A percentile compares a stretch with the other conserved stretches of the same genome.
Evolutionary conservation across 495 filamentous ascomycete species (phyloP).

Genomic region (Bacidia rubella): DNA sequence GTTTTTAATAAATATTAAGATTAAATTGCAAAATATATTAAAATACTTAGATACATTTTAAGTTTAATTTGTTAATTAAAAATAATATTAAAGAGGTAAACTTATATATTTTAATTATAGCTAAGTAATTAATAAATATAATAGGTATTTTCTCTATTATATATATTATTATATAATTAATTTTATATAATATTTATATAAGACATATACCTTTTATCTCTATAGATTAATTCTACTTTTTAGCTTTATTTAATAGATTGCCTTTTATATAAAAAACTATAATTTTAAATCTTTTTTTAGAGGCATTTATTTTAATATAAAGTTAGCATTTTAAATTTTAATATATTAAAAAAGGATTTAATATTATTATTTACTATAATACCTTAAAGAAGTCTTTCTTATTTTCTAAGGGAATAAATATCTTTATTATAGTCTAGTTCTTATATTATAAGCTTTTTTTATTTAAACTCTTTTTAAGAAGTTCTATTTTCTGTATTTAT

Average conservation of each 20-base stretch:
- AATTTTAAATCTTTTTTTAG: neutral
- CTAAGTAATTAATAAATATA: neutral
- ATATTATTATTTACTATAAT: neutral
- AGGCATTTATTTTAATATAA: neutral
- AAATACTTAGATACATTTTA: neutral
- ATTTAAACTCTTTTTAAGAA: neutral
- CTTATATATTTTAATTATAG: slow-evolving; percentile 3
- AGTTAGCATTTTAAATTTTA: neutral
- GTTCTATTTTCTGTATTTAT: neutral
- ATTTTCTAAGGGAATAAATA: neutral
- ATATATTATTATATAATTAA: neutral
- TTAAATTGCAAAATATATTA: neutral
- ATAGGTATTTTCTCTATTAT: neutral
- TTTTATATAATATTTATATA: neutral
- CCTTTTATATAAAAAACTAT: neutral
- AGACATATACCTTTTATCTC: neutral
- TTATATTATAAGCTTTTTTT: neutral
- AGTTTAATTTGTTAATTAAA: neutral
- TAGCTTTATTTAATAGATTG: neutral
- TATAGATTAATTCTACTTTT: neutral
- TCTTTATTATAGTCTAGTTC: neutral
- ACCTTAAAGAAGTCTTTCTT: neutral
- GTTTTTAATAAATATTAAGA: neutral
- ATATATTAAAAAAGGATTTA: neutral
- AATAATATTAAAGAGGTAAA: slow-evolving; percentile 7